These are phyloP conservation scores for Ceratobasidium papillatum DNA, from an alignment of 1,284 basidiomycete species.

Conservation along the genomic window DNA sequence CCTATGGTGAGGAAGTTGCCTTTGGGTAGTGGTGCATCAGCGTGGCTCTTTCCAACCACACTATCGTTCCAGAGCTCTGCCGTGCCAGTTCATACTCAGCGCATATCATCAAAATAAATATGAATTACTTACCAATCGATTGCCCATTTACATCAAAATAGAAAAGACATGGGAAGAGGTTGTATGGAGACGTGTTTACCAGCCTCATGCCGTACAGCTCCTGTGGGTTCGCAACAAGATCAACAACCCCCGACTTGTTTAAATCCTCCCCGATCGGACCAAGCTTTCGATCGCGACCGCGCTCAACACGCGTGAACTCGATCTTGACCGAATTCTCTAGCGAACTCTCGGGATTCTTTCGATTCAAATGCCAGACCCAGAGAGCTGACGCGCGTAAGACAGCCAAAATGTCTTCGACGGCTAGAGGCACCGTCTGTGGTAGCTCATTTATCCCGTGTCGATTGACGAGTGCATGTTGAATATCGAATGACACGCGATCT, in stretches of 20 bases:
- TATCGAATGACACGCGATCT: background rate
- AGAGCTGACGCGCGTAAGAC: slow-evolving; percentile 6
- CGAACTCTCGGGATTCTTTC: background rate
- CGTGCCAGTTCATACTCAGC: background rate
- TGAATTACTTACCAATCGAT: slow-evolving; percentile 12
- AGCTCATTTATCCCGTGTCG: slow-evolving; percentile 1
- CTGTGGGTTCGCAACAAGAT: background rate
- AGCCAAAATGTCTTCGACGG: background rate
- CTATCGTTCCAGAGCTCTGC: background rate
- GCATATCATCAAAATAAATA: background rate
- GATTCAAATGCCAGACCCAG: slow-evolving; percentile 27
- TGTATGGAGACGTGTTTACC: background rate
- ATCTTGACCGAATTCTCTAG: slow-evolving; percentile 1
- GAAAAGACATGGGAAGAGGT: slow-evolving; percentile 25
- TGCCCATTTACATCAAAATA: slow-evolving; percentile 9
- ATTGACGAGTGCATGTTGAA: background rate
- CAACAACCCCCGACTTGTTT: slow-evolving; percentile 8
- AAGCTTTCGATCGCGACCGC: background rate
- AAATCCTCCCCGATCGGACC: background rate
- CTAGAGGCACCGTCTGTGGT: background rate
- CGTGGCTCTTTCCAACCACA: background rate
- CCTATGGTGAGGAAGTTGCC: slow-evolving; percentile 12
- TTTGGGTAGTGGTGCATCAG: slow-evolving; percentile 1
- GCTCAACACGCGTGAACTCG: slow-evolving; percentile 19
- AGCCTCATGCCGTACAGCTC: slow-evolving; percentile 20